phyloP scores from a whole-genome alignment of 2,329 filamentous ascomycete species.

The Peltaster fructicola region DNA sequence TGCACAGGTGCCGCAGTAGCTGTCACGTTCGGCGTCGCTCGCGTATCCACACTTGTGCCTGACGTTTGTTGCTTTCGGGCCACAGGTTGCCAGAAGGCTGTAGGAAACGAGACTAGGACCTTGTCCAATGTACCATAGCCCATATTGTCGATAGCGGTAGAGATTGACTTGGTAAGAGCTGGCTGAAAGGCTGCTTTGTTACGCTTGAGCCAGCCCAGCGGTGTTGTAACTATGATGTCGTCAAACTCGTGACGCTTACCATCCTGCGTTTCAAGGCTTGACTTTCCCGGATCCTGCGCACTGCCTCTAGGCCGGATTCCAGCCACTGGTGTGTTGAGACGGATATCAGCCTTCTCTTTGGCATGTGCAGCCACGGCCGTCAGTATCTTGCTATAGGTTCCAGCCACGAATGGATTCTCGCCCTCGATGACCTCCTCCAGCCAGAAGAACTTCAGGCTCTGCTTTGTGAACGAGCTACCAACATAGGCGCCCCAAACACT shows the following conservation, averaged over 20 bases:
- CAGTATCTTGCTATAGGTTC: slow-evolving; percentile 43
- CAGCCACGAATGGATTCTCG: slow-evolving; percentile 45
- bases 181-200: slow-evolving; percentile 43
- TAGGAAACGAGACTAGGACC: slow-evolving; percentile 47
- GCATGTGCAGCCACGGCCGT: slow-evolving; percentile 40
- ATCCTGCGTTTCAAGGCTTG: slow-evolving; percentile 35
- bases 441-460: slow-evolving; percentile 64
- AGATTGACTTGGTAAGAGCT: slow-evolving; percentile 37
- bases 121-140: slow-evolving; percentile 58
- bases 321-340: slow-evolving; percentile 29
- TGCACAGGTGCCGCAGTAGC: slow-evolving; percentile 21
- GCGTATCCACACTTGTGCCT: slow-evolving; percentile 1
- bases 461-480: slow-evolving; percentile 43
- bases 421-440: slow-evolving; percentile 62
- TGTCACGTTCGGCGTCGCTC: slow-evolving; percentile 19
- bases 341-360: slow-evolving; percentile 36
- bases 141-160: slow-evolving; percentile 43
- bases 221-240: slow-evolving; percentile 49
- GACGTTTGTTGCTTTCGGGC: slow-evolving; percentile 17
- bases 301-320: slow-evolving; percentile 19
- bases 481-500: slow-evolving; percentile 57
- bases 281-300: slow-evolving; percentile 6
- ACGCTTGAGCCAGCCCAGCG: slow-evolving; percentile 50
- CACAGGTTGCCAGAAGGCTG: slow-evolving; percentile 60
- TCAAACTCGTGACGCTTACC: slow-evolving; percentile 39